Base-by-base conservation (phyloP, 345 rosid species). In the Pistacia atlantica region DNA sequence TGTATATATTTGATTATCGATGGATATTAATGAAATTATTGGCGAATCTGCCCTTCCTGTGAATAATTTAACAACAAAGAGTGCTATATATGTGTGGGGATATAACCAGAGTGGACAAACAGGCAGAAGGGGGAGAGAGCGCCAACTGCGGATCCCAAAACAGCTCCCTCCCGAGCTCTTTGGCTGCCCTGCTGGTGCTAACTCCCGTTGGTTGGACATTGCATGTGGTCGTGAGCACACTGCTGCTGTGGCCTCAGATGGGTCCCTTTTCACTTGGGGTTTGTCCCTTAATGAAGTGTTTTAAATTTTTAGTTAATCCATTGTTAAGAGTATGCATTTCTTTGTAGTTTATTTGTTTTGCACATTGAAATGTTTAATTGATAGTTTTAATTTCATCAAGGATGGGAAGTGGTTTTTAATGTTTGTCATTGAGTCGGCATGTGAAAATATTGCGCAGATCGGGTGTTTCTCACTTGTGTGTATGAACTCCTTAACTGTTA, bases 191-290 rank as follows among this genome's bases (percentile, higher is more conserved):
- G 88, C 98, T 1, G 94, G 90, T 79, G 83, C 77, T 11, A 90
- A 89, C 79, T 82, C 98, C 3, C 91, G 94, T 20, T 94, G 97
- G 99, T 79, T 96, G 45, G 97, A 96, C 81, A 89, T 94, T 7
- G 89, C 97, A 11, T 96, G 99, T 77, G 98, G 97, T 75, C 95
- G 95, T 4, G 98, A 87, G 82, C 98, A 96, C 69, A 93, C 99
- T 0, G 94, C 98, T 0, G 97, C 98, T 1, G 98, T 92, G 71
- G 97, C 98, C 75, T 94, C 98, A 8, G 98, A 96, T 84, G 99
- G 98, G 62, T 88, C 97, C 35, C 98, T 96, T 80, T 96, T 96
- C 86, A 92, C 97, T 59, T 92, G 99, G 98, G 99, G 97, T 95
- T 58, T 72, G 83, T 72, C 74, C 72, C 76, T 80, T 79, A 22